Base-by-base conservation (phyloP, 495 filamentous ascomycete species). In the Penicillium parvum region DNA sequence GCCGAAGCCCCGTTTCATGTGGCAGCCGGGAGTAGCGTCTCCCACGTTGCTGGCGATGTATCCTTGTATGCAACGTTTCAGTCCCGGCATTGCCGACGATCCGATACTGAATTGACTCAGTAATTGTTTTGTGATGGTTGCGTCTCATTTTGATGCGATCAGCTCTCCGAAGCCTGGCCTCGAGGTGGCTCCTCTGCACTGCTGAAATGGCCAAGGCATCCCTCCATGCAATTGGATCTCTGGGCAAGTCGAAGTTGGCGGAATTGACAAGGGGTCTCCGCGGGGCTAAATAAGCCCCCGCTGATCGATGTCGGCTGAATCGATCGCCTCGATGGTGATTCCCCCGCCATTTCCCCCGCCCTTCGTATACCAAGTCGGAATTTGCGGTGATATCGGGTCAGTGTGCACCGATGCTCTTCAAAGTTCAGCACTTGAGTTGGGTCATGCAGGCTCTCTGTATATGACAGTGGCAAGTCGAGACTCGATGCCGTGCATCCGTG, bases 311-410 rank as follows among this genome's bases (percentile, higher is more conserved):
- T 32, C 33, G 2, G 17, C 15, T 20, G 27, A 34, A 46, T 28
- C 3, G 28, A 33, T 39, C 18, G 29, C 26, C 35, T 40, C 7
- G 37, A 37, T 14, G 19, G 12, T 3, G 7, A 3, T 18, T 28
- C 16, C 43, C 43, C 35, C 35, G 35, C 40, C 35, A 25, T 29
- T 18, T 28, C 16, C 43, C 43, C 35, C 35, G 35, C 40, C 35
- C 18, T 29, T 4, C 22, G 10, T 36, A 49, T 40, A 44, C 40
- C 30, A 44, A 35, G 4, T 8, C 41, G 41, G 47, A 49, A 15
- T 45, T 50, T 50, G 22, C 41, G 47, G 47, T 29, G 21, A 40
- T 50, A 47, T 33, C 44, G 44, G 36, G 27, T 32, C 16, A 8
- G 12, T 16, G 10, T 20, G 18, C 27, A 15, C 42, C 17, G 34